Evolutionary conservation across 2,329 filamentous ascomycete species (phyloP).

Genomic region (Arthrobotrys pseudoclavata): DNA sequence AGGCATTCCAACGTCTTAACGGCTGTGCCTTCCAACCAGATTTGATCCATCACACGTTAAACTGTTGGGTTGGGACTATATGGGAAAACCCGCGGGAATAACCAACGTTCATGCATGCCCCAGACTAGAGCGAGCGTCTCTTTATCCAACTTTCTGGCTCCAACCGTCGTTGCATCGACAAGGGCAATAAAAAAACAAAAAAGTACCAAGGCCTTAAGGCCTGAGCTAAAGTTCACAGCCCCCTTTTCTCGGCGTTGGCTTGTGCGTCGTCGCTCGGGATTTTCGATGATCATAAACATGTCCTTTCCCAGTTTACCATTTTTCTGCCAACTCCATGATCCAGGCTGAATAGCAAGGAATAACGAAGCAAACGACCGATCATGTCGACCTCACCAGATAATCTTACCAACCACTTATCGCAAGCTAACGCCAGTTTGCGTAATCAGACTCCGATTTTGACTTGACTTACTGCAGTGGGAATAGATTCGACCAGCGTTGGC

Average conservation of each 20-base stretch:
- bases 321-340: constrained; percentile 33
- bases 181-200: not conserved
- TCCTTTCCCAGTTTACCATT: constrained; percentile 1
- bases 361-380: constrained; percentile 2
- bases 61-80: constrained; percentile 26
- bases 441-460: constrained; percentile 23
- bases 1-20: constrained; percentile 28
- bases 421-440: constrained; percentile 49
- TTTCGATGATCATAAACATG: constrained; percentile 37
- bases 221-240: constrained; percentile 40
- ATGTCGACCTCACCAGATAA: constrained; percentile 45
- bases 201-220: constrained; percentile 8
- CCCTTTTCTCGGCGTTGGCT: constrained; percentile 41
- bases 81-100: constrained; percentile 18
- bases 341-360: constrained; percentile 19
- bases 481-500: constrained; percentile 1
- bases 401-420: constrained; percentile 7
- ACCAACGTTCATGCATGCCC: constrained; percentile 49
- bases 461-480: constrained; percentile 21
- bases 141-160: constrained; percentile 51
- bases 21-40: constrained; percentile 21
- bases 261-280: constrained; percentile 19
- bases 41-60: not conserved
- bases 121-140: not conserved
- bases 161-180: constrained; percentile 8